These are phyloP conservation scores for Malassezia caprae DNA, from an alignment of 1,284 basidiomycete genomes.

Conservation along the genomic window DNA sequence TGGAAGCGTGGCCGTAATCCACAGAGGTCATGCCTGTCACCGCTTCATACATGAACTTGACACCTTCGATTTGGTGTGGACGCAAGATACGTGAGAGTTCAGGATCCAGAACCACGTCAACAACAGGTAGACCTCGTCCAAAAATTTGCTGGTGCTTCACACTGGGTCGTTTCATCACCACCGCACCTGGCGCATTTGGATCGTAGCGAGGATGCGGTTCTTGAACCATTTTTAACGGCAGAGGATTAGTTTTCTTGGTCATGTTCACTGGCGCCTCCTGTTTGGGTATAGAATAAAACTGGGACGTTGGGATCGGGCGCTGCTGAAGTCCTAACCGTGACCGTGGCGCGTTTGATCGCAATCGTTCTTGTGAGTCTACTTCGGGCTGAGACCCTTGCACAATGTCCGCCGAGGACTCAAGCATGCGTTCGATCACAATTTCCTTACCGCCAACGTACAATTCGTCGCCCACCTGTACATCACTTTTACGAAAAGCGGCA, in stretches of 20 bases:
- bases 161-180: slow-evolving; percentile 75
- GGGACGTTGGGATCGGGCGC: slow-evolving; percentile 8
- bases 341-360: neutral
- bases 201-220: slow-evolving; percentile 25
- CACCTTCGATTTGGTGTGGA: slow-evolving; percentile 95
- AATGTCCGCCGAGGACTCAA: neutral
- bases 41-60: slow-evolving; percentile 94
- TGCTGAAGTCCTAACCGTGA: neutral
- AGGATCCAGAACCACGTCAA: slow-evolving; percentile 80
- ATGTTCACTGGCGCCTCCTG: neutral
- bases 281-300: slow-evolving; percentile 10
- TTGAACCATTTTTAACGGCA: neutral
- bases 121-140: slow-evolving; percentile 51
- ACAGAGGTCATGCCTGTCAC: slow-evolving; percentile 67
- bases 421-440: slow-evolving; percentile 10
- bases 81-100: slow-evolving; percentile 73
- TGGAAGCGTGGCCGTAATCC: slow-evolving; percentile 56
- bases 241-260: neutral
- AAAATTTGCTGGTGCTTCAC: slow-evolving; percentile 59
- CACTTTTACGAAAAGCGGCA: slow-evolving; percentile 4
- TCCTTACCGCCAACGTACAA: slow-evolving; percentile 19
- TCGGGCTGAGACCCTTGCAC: neutral
- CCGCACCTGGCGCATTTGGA: slow-evolving; percentile 53
- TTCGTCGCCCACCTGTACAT: slow-evolving; percentile 13
- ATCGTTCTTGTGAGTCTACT: neutral